phyloP scores from a whole-genome alignment of 108 stramenopile genomes.

The Ochromonas danica region DNA sequence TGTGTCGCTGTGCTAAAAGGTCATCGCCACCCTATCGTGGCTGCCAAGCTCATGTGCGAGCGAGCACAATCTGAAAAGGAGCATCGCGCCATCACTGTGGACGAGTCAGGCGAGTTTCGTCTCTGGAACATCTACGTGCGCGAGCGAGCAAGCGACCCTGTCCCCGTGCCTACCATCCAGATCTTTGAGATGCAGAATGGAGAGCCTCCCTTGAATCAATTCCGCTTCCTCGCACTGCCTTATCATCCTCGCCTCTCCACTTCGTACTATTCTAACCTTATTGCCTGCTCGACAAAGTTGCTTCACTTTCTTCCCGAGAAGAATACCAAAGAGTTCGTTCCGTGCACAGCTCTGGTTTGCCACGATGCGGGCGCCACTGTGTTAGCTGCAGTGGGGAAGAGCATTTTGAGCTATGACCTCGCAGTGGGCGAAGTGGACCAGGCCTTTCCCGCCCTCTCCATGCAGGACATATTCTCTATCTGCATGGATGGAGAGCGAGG shows the following conservation, averaged over 20 bases:
- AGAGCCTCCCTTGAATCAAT: not conserved
- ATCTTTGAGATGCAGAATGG: slow-evolving; percentile 23
- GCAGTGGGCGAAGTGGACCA: not conserved
- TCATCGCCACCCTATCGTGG: slow-evolving; percentile 22
- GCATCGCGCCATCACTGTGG: slow-evolving; percentile 8
- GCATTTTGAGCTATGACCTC: slow-evolving; percentile 10
- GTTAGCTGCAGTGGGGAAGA: slow-evolving; percentile 8
- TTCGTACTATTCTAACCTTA: slow-evolving; percentile 28
- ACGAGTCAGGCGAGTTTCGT: slow-evolving; percentile 25
- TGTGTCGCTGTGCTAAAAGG: not conserved
- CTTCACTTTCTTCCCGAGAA: slow-evolving; percentile 34
- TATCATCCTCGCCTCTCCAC: not conserved
- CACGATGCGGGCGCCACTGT: not conserved
- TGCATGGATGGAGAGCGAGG: slow-evolving; percentile 33
- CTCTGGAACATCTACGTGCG: slow-evolving; percentile 29
- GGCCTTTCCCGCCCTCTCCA: not conserved
- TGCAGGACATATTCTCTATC: not conserved
- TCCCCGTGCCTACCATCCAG: not conserved
- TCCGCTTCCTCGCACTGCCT: slow-evolving; percentile 15
- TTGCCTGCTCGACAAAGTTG: slow-evolving; percentile 23
- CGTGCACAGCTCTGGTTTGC: not conserved
- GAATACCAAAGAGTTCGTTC: slow-evolving; percentile 30
- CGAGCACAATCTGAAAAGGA: slow-evolving; percentile 23
- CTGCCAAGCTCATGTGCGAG: slow-evolving; percentile 28
- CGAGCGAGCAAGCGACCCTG: not conserved